A percentile compares a stretch with the other conserved stretches of the same genome.
Evolutionary conservation across 306 rosid genomes (phyloP).

Genomic region (Trifolium pratense): DNA sequence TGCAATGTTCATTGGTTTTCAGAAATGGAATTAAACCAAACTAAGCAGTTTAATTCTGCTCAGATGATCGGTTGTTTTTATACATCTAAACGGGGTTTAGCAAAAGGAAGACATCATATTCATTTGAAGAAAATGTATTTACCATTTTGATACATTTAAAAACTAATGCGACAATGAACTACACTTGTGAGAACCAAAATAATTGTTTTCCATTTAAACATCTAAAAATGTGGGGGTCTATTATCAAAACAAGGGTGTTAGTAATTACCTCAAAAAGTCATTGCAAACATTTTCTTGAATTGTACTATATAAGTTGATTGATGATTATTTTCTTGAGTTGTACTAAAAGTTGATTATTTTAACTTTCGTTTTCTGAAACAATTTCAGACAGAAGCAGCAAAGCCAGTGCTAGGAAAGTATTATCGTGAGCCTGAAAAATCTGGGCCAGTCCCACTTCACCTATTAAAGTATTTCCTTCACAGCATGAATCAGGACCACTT

Average conservation of each 20-base stretch:
- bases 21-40: too few relatives aligned
- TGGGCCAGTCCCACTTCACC: constrained; percentile 75
- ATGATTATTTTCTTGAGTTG: not conserved
- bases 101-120: too few relatives aligned
- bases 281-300: not conserved
- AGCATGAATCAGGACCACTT: constrained; percentile 82
- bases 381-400: constrained; percentile 78
- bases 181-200: too few relatives aligned
- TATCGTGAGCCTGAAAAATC: constrained; percentile 89
- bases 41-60: too few relatives aligned
- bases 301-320: not conserved
- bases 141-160: too few relatives aligned
- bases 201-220: too few relatives aligned
- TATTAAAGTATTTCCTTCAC: constrained; percentile 59
- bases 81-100: too few relatives aligned
- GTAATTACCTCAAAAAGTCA: not conserved
- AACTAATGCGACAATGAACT: too few relatives aligned
- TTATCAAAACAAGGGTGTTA: not conserved
- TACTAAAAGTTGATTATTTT: not conserved
- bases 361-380: not conserved
- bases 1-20: too few relatives aligned
- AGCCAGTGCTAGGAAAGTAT: constrained; percentile 77
- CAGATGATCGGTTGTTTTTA: too few relatives aligned
- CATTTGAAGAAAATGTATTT: too few relatives aligned
- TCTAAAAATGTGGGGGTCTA: not conserved